phyloP scores from a whole-genome alignment of 805 yeast genomes.

The Allodekkera sacchari region DNA sequence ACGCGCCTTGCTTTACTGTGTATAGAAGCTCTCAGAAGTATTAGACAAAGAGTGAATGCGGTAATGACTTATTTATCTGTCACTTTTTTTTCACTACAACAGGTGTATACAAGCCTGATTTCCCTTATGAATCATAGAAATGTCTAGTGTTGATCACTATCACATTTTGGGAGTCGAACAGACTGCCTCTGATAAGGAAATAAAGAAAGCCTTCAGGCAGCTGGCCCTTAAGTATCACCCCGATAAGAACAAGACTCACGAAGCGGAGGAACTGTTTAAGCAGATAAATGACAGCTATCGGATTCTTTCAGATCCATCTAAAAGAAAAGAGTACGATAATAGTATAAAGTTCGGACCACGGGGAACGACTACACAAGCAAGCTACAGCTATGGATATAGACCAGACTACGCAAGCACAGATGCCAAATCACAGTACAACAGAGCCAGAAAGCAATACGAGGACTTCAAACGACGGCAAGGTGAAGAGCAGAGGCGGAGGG shows the following conservation, averaged over 20 bases:
- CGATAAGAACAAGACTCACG: slow-evolving; percentile 56
- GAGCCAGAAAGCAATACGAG: slow-evolving; percentile 16
- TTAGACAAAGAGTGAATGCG: no score
- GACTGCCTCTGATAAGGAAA: slow-evolving; percentile 46
- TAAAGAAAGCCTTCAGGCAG: slow-evolving; percentile 73
- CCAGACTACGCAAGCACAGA: slow-evolving; percentile 3
- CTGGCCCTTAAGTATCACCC: slow-evolving; percentile 72
- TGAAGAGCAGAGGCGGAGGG: slow-evolving; percentile 9
- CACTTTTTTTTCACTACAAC: no score
- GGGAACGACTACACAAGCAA: slow-evolving; percentile 22
- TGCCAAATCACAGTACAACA: slow-evolving; percentile 13
- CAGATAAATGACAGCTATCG: slow-evolving; percentile 86
- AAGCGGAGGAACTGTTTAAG: slow-evolving; percentile 78
- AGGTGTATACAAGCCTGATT: no score
- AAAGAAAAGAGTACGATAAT: slow-evolving; percentile 46
- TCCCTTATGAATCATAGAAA: no score
- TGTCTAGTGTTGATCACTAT: slow-evolving; percentile 37
- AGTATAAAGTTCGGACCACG: slow-evolving; percentile 17
- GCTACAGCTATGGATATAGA: neutral
- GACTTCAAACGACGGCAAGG: slow-evolving; percentile 10
- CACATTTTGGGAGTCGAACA: slow-evolving; percentile 47
- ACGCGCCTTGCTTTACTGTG: no score
- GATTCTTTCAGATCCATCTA: slow-evolving; percentile 56
- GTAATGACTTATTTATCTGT: no score
- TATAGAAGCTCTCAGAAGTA: no score